Conservation (phyloP, 495 filamentous ascomycete genomes). For the Xylaria grammica region DNA sequence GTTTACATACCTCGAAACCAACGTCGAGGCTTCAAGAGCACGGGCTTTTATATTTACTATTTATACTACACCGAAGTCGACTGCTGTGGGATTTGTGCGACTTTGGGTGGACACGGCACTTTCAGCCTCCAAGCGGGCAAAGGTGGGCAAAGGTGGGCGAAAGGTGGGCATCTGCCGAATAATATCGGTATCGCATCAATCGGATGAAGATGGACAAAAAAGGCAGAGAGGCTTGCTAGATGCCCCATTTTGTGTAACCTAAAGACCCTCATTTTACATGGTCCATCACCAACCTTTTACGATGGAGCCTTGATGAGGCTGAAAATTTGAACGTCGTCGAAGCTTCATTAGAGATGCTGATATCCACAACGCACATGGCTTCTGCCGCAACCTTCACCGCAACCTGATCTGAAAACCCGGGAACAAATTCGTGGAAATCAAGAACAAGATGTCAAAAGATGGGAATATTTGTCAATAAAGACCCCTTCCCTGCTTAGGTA, state of each 20-base stretch:
- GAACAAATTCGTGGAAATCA: background rate
- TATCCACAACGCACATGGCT: slow-evolving; percentile 23
- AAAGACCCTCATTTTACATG: slow-evolving; percentile 36
- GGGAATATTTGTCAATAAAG: background rate
- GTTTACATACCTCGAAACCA: background rate
- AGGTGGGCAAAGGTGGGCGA: slow-evolving; percentile 33
- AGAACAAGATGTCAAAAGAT: background rate
- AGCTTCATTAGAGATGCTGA: slow-evolving; percentile 5
- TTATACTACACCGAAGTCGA: too few species aligned
- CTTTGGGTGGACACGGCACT: slow-evolving; percentile 36
- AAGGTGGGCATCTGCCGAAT: slow-evolving; percentile 24
- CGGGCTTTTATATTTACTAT: too few species aligned
- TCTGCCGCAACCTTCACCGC: background rate
- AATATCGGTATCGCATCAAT: slow-evolving; percentile 36
- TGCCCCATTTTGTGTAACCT: slow-evolving; percentile 41
- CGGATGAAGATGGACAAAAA: slow-evolving; percentile 27
- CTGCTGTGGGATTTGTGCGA: slow-evolving; percentile 39
- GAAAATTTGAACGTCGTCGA: slow-evolving; percentile 26
- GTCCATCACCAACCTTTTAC: slow-evolving; percentile 37
- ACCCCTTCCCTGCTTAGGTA: background rate
- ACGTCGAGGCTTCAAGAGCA: background rate
- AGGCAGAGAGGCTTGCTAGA: slow-evolving; percentile 32
- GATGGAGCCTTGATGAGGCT: slow-evolving; percentile 31
- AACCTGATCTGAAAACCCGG: background rate
- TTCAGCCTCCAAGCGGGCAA: slow-evolving; percentile 35